phyloP scores from a whole-genome alignment of 345 rosid species.

The Hibiscus syriacus region DNA sequence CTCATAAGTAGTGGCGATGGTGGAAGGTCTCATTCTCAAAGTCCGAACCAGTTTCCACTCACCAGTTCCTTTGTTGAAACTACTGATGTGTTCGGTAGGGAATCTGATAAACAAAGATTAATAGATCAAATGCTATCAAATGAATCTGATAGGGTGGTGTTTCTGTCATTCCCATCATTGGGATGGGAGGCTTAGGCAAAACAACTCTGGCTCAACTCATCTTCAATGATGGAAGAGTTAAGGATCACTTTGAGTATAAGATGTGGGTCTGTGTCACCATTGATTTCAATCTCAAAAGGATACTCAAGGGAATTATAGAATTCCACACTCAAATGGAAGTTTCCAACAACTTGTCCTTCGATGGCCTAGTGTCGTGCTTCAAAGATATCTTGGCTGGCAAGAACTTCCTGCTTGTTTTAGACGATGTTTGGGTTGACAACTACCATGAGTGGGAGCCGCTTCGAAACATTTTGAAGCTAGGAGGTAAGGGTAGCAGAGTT shows the following conservation, averaged over 20 bases:
- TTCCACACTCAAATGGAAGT: not conserved
- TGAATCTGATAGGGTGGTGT: not conserved
- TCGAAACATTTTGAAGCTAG: not conserved
- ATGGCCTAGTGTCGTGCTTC: not conserved
- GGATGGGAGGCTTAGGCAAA: conserved; percentile 19
- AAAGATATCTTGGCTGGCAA: not conserved
- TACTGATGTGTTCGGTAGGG: conserved; percentile 6
- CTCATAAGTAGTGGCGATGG: not conserved
- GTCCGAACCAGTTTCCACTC: not conserved
- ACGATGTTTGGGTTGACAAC: conserved; percentile 18
- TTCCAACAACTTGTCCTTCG: not conserved
- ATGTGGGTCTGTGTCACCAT: conserved; percentile 15
- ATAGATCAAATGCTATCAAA: conserved; percentile 2
- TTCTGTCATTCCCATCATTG: conserved; percentile 10
- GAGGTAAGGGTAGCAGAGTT: conserved; percentile 6
- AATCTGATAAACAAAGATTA: not conserved
- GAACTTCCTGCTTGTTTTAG: conserved; percentile 15
- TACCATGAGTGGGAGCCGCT: not conserved
- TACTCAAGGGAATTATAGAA: conserved; percentile 10
- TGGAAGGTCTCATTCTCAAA: not conserved
- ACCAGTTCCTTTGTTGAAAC: not conserved
- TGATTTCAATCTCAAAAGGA: conserved; percentile 1
- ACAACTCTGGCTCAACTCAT: conserved; percentile 16
- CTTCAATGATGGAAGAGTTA: not conserved
- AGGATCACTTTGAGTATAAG: conserved; percentile 4